phyloP scores from a whole-genome alignment of 1,284 basidiomycete genomes.

The Moniliella sp. region DNA sequence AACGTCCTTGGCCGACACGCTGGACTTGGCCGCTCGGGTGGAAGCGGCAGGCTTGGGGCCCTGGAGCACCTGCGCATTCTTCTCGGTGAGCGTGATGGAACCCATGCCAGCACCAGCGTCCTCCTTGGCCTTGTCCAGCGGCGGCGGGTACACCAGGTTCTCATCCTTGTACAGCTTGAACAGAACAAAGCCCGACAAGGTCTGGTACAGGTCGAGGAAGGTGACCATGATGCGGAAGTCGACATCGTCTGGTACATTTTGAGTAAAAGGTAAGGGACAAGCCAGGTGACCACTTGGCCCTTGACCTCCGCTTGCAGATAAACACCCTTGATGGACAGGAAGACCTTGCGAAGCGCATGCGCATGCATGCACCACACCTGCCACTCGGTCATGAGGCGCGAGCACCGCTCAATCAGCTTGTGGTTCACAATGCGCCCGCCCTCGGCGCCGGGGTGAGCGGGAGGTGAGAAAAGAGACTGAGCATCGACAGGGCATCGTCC shows the following conservation, averaged over 20 bases:
- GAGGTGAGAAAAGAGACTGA: slow-evolving; percentile 50
- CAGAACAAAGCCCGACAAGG: slow-evolving; percentile 76
- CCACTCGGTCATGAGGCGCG: slow-evolving; percentile 44
- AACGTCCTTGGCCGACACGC: slow-evolving; percentile 37
- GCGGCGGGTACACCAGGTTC: slow-evolving; percentile 81
- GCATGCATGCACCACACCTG: slow-evolving; percentile 85
- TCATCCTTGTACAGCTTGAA: slow-evolving; percentile 93
- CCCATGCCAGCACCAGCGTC: slow-evolving; percentile 63
- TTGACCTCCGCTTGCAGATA: slow-evolving; percentile 92
- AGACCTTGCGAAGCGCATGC: slow-evolving; percentile 63
- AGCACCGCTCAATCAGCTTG: slow-evolving; percentile 70
- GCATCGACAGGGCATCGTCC: slow-evolving; percentile 86
- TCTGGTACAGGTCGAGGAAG: slow-evolving; percentile 95
- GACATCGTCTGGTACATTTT: slow-evolving; percentile 79
- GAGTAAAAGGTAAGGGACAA: slow-evolving; percentile 91
- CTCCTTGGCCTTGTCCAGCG: slow-evolving; percentile 61
- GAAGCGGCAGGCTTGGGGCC: slow-evolving; percentile 10
- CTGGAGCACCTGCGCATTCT: slow-evolving; percentile 34
- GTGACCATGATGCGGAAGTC: slow-evolving; percentile 96
- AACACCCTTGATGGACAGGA: slow-evolving; percentile 91
- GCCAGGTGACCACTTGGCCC: slow-evolving; percentile 82
- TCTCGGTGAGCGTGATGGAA: slow-evolving; percentile 58
- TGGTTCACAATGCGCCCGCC: slow-evolving; percentile 49
- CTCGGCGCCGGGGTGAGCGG: slow-evolving; percentile 44
- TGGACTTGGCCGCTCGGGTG: slow-evolving; percentile 2